phyloP scores from a whole-genome alignment of 1,139 yeast genomes.

The Zygoascus sp. region DNA sequence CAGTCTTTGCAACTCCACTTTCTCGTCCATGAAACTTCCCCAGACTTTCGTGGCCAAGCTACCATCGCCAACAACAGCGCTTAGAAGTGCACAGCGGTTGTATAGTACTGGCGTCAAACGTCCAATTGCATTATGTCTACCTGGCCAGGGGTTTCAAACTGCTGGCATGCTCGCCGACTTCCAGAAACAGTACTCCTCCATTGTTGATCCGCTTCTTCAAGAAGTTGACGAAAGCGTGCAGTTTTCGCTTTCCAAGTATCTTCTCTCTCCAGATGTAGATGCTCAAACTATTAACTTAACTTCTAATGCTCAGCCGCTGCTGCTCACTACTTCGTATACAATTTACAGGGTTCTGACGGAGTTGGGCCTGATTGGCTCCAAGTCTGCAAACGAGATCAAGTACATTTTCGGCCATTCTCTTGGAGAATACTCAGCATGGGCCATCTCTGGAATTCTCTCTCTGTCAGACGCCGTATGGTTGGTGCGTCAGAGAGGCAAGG shows the following conservation, averaged over 20 bases:
- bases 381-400: slow-evolving; percentile 5
- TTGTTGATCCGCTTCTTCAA: slow-evolving; percentile 30
- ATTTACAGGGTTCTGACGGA: slow-evolving; percentile 35
- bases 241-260: slow-evolving; percentile 23
- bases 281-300: slow-evolving; percentile 35
- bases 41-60: neutral
- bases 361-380: slow-evolving; percentile 22
- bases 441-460: slow-evolving; percentile 43
- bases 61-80: neutral
- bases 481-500: slow-evolving; percentile 48
- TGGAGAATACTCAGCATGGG: slow-evolving; percentile 57
- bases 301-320: slow-evolving; percentile 59
- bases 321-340: slow-evolving; percentile 46
- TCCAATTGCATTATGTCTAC: slow-evolving; percentile 22
- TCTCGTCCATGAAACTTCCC: neutral
- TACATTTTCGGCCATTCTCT: slow-evolving; percentile 54
- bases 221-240: slow-evolving; percentile 34
- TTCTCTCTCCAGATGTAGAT: slow-evolving; percentile 20
- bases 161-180: slow-evolving; percentile 35
- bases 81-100: no score
- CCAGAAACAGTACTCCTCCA: slow-evolving; percentile 21
- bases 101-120: neutral
- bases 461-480: slow-evolving; percentile 44
- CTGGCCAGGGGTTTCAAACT: slow-evolving; percentile 42
- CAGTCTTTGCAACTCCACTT: neutral